These are phyloP conservation scores for Cercospora janseana DNA, from an alignment of 2,329 filamentous ascomycete species.

Conservation along the genomic window DNA sequence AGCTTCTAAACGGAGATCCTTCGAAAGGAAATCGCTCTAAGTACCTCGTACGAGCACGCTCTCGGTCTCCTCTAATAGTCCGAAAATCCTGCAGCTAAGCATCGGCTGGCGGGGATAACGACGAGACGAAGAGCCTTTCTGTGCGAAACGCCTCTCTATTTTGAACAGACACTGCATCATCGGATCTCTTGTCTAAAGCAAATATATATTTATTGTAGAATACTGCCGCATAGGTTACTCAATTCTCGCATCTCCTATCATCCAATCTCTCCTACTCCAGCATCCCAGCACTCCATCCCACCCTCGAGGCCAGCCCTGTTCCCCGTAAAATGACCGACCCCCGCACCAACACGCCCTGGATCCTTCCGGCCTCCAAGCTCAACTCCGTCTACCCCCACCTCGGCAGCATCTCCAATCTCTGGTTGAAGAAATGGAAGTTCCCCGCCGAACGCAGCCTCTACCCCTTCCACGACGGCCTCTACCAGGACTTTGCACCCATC, in stretches of 20 bases:
- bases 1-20: not conserved
- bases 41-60: not conserved
- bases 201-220: not conserved
- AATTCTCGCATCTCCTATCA: not conserved
- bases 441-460: constrained; percentile 35
- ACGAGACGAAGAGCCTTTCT: constrained; percentile 2
- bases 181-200: not conserved
- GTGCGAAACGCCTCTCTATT: constrained; percentile 1
- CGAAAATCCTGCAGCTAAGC: constrained; percentile 6
- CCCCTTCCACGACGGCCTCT: constrained; percentile 34
- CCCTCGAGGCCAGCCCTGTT: not conserved
- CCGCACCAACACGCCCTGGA: constrained; percentile 38
- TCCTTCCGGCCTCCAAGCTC: constrained; percentile 48
- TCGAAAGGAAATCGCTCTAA: not conserved
- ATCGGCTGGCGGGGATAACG: constrained; percentile 13
- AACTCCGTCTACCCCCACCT: constrained; percentile 56
- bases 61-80: not conserved
- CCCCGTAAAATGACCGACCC: constrained; percentile 27
- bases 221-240: not conserved
- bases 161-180: too few species aligned
- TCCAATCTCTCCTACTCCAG: not conserved
- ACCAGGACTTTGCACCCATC: constrained; percentile 41
- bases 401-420: constrained; percentile 57
- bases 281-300: not conserved
- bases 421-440: constrained; percentile 41